Base-by-base conservation (phyloP, 768 basidiomycete genomes). In the Macrolepiota fuliginosa region DNA sequence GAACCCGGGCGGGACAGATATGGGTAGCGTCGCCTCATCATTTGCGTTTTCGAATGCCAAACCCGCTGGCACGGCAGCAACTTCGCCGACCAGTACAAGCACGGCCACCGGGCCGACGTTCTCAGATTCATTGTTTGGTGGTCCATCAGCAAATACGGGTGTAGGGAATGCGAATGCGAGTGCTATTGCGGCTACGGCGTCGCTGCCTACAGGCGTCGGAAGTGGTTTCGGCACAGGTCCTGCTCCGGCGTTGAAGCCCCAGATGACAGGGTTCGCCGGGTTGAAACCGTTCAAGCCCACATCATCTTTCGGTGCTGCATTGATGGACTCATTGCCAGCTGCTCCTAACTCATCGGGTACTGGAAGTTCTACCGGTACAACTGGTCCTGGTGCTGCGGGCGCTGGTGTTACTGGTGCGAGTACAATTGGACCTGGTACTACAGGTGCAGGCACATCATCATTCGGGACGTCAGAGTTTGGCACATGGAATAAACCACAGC, bases 221-320 rank as follows among this genome's bases (percentile, higher is more conserved):
- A 39, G 51, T 40, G 60, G 60, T 25, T 24, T 24, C 3, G 36
- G 53, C 19, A 24, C 42, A 6, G 32, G 49, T 54, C 15, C 27
- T 17, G n/a, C 69, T n/a, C 62, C 72, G n/a, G 63, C 73, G 9
- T 54, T 83, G 35, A 77, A 79, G 61, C 70, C 81, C 4, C 83
- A 85, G 56, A 64, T 76, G 27, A 84, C 83, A 17, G 83, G 83
- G 3, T 80, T 83, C 42, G 77, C 81, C 25, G 88, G 87, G 4
- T 71, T 92, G 65, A 92, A 89, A 69, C 84, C 90, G 5, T 94
- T 94, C 79, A 92, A 92, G 68, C 92, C 92, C 2, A 81, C 87
- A 2, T 90, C 88, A 1, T 87, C 83, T 45, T 94, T 94, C 69
- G 92, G 92, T 32, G 86, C 89, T 36, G 84, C 86, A 15, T 70